phyloP scores from a whole-genome alignment of 805 yeast genomes.

The Lachancea lanzarotensis region DNA sequence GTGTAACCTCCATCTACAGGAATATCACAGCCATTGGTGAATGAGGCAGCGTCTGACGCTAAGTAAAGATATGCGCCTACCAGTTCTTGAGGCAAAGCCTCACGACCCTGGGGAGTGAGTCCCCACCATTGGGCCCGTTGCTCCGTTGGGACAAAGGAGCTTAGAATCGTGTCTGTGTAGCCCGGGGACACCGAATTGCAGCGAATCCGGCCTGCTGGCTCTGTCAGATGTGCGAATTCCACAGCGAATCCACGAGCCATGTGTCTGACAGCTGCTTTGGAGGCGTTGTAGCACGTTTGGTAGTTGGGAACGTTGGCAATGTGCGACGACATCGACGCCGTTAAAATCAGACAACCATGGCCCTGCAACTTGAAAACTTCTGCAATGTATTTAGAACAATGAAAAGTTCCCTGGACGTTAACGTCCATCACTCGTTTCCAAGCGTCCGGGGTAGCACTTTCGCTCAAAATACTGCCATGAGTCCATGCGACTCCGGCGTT shows the following conservation, averaged over 20 bases:
- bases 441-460: slow-evolving; percentile 37
- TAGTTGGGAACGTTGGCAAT: slow-evolving; percentile 81
- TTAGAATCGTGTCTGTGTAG: slow-evolving; percentile 66
- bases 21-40: slow-evolving; percentile 72
- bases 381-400: slow-evolving; percentile 71
- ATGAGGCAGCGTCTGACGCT: slow-evolving; percentile 77
- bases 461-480: slow-evolving; percentile 46
- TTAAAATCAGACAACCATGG: slow-evolving; percentile 48
- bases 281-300: slow-evolving; percentile 84
- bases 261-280: slow-evolving; percentile 81
- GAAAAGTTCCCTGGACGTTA: slow-evolving; percentile 75
- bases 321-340: slow-evolving; percentile 87
- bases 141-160: slow-evolving; percentile 43
- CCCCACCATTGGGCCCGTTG: slow-evolving; percentile 46
- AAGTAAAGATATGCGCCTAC: slow-evolving; percentile 74
- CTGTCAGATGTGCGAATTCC: slow-evolving; percentile 51
- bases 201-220: slow-evolving; percentile 33
- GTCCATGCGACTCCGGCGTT: slow-evolving; percentile 92
- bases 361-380: slow-evolving; percentile 65
- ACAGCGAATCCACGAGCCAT: slow-evolving; percentile 72
- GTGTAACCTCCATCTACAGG: slow-evolving; percentile 66
- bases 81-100: slow-evolving; percentile 65
- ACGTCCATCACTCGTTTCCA: slow-evolving; percentile 72
- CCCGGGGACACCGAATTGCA: slow-evolving; percentile 81
- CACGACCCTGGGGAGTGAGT: slow-evolving; percentile 62